Evolutionary conservation across 2,329 filamentous ascomycete species (phyloP).

Genomic region (Penicillium sumatraense): DNA sequence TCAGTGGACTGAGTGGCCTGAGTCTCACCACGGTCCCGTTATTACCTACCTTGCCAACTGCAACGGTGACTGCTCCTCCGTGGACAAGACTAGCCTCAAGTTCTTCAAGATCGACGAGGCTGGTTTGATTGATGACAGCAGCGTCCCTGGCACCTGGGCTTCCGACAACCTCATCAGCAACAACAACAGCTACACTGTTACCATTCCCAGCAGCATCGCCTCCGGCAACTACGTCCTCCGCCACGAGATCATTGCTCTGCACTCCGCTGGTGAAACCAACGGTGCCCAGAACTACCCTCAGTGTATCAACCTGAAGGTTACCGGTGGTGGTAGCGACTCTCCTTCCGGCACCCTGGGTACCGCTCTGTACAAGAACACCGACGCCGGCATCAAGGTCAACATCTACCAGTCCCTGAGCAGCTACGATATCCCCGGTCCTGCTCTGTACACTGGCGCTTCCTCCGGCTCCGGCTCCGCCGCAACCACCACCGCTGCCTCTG

Average conservation of each 20-base stretch:
- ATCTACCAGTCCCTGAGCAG: conserved; percentile 57
- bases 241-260: conserved; percentile 61
- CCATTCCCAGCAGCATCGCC: conserved; percentile 51
- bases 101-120: conserved; percentile 68
- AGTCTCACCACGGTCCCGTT: conserved; percentile 66
- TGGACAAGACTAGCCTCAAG: conserved; percentile 58
- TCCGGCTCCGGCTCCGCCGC: conserved; percentile 21
- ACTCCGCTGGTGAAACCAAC: conserved; percentile 50
- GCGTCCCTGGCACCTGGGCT: conserved; percentile 58
- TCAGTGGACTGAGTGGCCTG: conserved; percentile 70
- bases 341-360: conserved; percentile 57
- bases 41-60: conserved; percentile 68
- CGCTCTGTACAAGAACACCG: conserved; percentile 60
- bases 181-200: conserved; percentile 57
- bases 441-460: conserved; percentile 34
- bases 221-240: conserved; percentile 60
- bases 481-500: conserved; percentile 14
- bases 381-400: conserved; percentile 64
- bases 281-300: conserved; percentile 61
- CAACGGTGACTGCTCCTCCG: conserved; percentile 59
- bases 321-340: conserved; percentile 55
- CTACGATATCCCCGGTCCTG: conserved; percentile 59
- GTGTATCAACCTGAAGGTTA: conserved; percentile 65
- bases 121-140: conserved; percentile 55
- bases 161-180: conserved; percentile 57